Base-by-base conservation (phyloP, 257 asterid genomes). In the Solanum lignicaule region DNA sequence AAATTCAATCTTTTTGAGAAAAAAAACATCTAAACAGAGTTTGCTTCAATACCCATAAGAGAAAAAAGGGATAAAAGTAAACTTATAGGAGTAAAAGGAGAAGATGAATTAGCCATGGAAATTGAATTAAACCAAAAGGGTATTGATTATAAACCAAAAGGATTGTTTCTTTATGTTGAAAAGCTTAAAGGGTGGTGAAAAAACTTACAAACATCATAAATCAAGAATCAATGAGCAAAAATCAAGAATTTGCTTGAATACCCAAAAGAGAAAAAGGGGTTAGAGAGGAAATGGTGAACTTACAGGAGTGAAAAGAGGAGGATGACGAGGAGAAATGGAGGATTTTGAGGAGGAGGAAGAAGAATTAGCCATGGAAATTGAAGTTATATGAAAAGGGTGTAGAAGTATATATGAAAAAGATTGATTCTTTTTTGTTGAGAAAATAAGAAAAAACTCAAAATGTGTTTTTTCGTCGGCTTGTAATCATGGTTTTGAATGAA, bases 291-390 rank as follows among this genome's bases (percentile, higher is more conserved):
- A 20, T 5, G 36, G 79, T 83, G 65, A 15, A 32, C 93, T 92
- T 88, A 95, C 98, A 43, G 98, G 98, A 78, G 98, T 94, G 90
- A 96, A 94, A n/a, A 94, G 96, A 89, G 94, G 90, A 73, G 95
- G 92, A 81, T 89, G 92, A 88, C 89, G 96, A 84, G 98, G 98
- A 69, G 98, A 95, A 86, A 94, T 83, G 36, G 96, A 86, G 82
- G 93, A 84, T 85, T 88, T 94, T 74, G 89, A 89, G 32, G 93
- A 91, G 5, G 92, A 81, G 25, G 95, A 92, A 84, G 94, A 91
- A 73, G 94, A 86, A 29, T 88, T 86, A 10, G 98, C 96, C 97
- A 94, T 94, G 38, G 94, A 89, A 89, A 89, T 87, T 88, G 86
- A 81, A 72, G 15, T 58, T 74, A 68, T 12, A 23, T 16, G 7